These are phyloP conservation scores for Clonostachys byssicola DNA, from an alignment of 2,329 filamentous ascomycete genomes.

Conservation along the genomic window DNA sequence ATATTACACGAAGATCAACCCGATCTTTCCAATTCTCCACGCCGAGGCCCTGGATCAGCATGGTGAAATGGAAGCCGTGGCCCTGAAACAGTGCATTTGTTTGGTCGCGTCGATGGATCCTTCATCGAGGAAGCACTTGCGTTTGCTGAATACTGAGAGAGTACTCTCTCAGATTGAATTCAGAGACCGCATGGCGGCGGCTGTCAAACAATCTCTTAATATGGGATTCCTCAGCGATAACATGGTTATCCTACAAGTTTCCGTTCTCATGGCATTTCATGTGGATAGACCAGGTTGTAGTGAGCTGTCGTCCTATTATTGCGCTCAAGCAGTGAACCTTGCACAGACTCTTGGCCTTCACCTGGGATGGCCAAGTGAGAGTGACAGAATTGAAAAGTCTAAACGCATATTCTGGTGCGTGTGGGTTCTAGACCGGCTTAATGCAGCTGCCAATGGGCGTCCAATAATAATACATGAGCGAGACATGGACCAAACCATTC, in stretches of 20 bases:
- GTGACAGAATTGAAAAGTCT: constrained; percentile 4
- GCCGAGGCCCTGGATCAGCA: constrained; percentile 6
- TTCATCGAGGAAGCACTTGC: constrained; percentile 7
- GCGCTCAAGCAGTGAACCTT: constrained; percentile 11
- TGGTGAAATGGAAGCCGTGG: constrained; percentile 4
- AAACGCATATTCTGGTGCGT: constrained; percentile 12
- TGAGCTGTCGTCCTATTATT: constrained; percentile 7
- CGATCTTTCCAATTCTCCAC: constrained; percentile 10
- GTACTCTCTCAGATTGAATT: constrained; percentile 7
- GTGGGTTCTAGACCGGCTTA: constrained; percentile 13
- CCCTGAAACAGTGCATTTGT: constrained; percentile 12
- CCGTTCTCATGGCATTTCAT: constrained; percentile 7
- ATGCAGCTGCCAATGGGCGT: constrained; percentile 11
- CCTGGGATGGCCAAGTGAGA: constrained; percentile 11
- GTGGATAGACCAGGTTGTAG: constrained; percentile 6
- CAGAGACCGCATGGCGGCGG: constrained; percentile 4
- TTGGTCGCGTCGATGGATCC: constrained; percentile 11
- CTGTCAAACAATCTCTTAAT: constrained; percentile 8
- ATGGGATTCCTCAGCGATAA: constrained; percentile 7
- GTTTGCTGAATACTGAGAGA: constrained; percentile 2
- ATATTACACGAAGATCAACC: constrained; percentile 10
- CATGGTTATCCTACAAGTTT: constrained; percentile 7
- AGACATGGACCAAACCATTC: constrained; percentile 9
- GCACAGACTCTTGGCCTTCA: constrained; percentile 12
- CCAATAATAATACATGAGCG: constrained; percentile 11